Base-by-base conservation (phyloP, 805 yeast species). In the Saturnispora diversa region DNA sequence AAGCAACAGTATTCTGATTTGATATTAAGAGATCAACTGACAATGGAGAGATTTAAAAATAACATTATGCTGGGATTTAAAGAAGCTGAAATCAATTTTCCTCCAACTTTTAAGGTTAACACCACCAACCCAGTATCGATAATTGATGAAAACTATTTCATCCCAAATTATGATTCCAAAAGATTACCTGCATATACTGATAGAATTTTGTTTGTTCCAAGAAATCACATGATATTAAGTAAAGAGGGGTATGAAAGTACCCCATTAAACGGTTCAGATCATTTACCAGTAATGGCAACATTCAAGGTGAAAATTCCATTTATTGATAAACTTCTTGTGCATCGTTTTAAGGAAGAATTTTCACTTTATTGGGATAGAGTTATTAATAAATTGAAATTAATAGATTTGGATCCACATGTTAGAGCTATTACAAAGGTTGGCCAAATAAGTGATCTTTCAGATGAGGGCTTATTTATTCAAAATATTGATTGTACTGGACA, bases 181-280 rank as follows among this genome's bases (percentile, higher is more conserved):
- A 59, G 82, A 35, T 55, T 60, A 6, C 82, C 84, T 0, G 72
- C 80, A 1, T 77, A 76, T 51, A 75, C 82, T 0, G 84, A 77
- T 45, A 62, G 84, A 24, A 65, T 77, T 3, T 50, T 76, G 16
- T 68, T 59, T 51, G 55, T 68, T 1, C 56, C 43, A 17, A 31
- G 43, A 5, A 17, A 58, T 3, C 50, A 46, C 6, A 34, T 45
- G 15, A 26, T 36, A 17, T 36, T 49, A 24, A 45, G 28, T 13
- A 55, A 50, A 23, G 23, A 38, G 2, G 19, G 45, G 2, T 54
- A 59, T 21, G 50, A 54, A 23, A 34, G 50, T 0, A 49, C 58
- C 5, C 51, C 51, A 1, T 42, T 59, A 5, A 35, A 37, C 6
- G 52, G 64, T 0, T 74, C 80, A 0, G 84, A 77, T 48, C 84